Conservation (phyloP, 2,329 filamentous ascomycete genomes). For the Talaromyces piceae region DNA sequence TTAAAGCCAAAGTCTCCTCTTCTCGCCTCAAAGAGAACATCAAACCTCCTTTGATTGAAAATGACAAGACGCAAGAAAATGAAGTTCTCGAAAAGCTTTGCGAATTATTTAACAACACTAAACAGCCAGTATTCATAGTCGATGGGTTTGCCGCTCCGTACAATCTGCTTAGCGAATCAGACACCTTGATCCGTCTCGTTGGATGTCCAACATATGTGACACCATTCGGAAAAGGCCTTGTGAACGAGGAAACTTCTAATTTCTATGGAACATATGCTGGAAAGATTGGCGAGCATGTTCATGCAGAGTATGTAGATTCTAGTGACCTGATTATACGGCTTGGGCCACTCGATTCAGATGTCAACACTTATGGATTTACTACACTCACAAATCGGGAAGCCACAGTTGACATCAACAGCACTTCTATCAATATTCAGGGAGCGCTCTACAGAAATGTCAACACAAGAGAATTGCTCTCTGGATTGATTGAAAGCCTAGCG, state of each 20-base stretch:
- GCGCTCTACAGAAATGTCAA: neutral
- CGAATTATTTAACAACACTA: neutral
- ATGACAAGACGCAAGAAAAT: neutral
- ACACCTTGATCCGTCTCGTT: neutral
- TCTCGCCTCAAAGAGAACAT: neutral
- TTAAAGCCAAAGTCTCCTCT: constrained; percentile 57
- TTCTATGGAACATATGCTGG: neutral
- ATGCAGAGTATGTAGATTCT: neutral
- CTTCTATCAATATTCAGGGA: neutral
- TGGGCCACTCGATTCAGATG: neutral
- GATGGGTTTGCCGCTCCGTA: neutral
- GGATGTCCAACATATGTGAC: neutral
- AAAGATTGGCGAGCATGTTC: neutral
- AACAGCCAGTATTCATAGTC: neutral
- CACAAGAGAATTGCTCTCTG: neutral
- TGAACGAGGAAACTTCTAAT: neutral
- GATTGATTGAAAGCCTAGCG: neutral
- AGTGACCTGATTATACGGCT: neutral
- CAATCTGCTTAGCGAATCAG: neutral
- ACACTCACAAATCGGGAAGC: neutral
- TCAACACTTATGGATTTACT: constrained; percentile 1
- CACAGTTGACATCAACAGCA: neutral
- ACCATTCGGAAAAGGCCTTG: neutral
- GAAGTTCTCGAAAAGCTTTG: neutral
- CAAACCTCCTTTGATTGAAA: neutral